Base-by-base conservation (phyloP, 768 basidiomycete genomes). In the Russula compacta region DNA sequence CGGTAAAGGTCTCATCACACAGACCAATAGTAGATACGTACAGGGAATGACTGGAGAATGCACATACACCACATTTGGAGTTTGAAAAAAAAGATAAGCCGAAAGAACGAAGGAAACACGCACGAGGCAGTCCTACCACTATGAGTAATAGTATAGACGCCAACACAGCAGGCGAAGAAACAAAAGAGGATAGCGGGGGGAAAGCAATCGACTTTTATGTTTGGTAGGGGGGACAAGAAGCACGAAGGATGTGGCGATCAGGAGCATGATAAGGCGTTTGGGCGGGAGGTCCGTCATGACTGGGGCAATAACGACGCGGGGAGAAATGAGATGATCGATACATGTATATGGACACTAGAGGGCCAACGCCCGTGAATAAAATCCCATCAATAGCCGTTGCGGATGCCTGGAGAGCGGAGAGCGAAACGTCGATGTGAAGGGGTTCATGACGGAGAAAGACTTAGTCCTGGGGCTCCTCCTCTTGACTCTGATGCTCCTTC, bases 401-500 rank as follows among this genome's bases (percentile, higher is more conserved):
- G 64, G 53, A 56, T 49, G 63, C 58, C 44, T 52, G 46, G 44
- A 58, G 50, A 60, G 40, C 44, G 48, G 44, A 58, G 50, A 60
- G 40, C 44, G 48, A 43, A 56, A 58, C 52, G 53, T 53, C 54
- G 55, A 53, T 54, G 52, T 50, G 63, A 61, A 51, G 64, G 56
- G 38, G 21, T 44, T 35, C 15, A 36, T 53, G 44, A 46, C 38
- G 39, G 61, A 32, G 40, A 50, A 42, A 36, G 44, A 58, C 47
- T 53, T 40, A 66, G 43, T 58, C 70, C 66, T 73, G 72, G 60
- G 50, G 12, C 63, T 58, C 70, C 62, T 84, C 79, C 73, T 89
- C 85, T 69, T 89, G 86, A 42, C 58, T 66, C 69, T 88, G 84
- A 64, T 85, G 82, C 72, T 92, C 91, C 66, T 87, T 80, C 58